A percentile compares a stretch with the other conserved stretches of the same genome.
These are phyloP conservation scores for Lagerstroemia speciosa DNA, from an alignment of 345 rosid genomes.

Conservation along the genomic window DNA sequence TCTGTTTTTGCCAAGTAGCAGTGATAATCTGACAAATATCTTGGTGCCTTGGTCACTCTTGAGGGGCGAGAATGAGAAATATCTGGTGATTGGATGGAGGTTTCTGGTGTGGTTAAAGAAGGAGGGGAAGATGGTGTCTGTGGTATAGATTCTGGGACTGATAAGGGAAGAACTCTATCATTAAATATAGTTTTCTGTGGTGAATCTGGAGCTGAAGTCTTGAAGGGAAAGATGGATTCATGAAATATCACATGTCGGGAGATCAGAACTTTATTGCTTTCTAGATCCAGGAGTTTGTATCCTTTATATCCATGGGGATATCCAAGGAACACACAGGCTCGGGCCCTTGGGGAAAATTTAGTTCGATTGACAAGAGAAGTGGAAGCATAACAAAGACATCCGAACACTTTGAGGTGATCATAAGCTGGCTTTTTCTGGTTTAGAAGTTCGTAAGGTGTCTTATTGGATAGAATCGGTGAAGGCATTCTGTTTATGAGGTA, in stretches of 20 bases:
- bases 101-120: too few relatives aligned
- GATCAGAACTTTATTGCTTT: not conserved
- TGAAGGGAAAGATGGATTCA: not conserved
- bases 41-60: too few relatives aligned
- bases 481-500: conserved; percentile 4
- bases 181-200: not conserved
- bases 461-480: not conserved
- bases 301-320: too few relatives aligned
- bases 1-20: too few relatives aligned
- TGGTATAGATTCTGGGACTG: not conserved
- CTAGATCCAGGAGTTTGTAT: not conserved
- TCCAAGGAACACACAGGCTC: not conserved
- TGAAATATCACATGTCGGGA: not conserved
- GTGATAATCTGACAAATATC: too few relatives aligned
- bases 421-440: not conserved
- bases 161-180: not conserved
- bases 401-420: too few relatives aligned
- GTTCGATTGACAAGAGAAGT: rapidly evolving
- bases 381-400: not conserved
- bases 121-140: too few relatives aligned
- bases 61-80: too few relatives aligned
- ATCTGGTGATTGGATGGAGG: too few relatives aligned
- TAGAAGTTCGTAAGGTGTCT: not conserved
- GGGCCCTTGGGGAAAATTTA: not conserved
- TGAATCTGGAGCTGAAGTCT: not conserved